Conservation (phyloP, 768 basidiomycete genomes). For the Agaricus subrufescens region DNA sequence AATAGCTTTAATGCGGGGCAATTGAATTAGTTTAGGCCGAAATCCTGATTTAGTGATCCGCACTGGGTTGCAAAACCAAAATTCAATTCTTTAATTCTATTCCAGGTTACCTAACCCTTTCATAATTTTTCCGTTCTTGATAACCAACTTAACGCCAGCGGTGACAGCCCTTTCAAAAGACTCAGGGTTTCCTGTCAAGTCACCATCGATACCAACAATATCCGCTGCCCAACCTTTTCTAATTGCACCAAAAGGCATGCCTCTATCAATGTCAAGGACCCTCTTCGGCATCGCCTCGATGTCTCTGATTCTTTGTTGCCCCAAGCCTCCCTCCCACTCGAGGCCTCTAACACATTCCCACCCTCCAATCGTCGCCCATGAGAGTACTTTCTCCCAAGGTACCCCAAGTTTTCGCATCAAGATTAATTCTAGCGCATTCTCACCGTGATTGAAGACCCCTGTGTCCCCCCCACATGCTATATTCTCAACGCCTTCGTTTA, state of each 20-base stretch:
- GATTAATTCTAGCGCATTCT: constrained; percentile 56
- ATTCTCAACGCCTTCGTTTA: constrained; percentile 31
- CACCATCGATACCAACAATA: constrained; percentile 33
- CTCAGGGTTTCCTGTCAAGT: constrained; percentile 27
- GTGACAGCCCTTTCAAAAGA: constrained; percentile 43
- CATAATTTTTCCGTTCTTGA: constrained; percentile 47
- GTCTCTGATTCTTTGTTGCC: not conserved
- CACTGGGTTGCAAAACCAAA: no score
- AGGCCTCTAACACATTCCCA: constrained; percentile 50
- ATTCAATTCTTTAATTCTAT: no score
- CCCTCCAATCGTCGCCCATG: constrained; percentile 56
- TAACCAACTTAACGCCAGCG: constrained; percentile 44
- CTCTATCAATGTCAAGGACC: constrained; percentile 37
- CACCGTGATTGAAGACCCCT: constrained; percentile 57
- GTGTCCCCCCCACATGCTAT: constrained; percentile 66
- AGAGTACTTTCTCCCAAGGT: constrained; percentile 44
- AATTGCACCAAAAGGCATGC: constrained; percentile 51
- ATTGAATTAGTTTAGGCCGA: no score
- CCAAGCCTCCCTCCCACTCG: constrained; percentile 35
- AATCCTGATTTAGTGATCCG: no score
- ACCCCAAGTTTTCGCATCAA: constrained; percentile 57
- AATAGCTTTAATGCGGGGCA: no score
- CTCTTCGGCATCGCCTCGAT: not conserved
- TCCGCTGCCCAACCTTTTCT: constrained; percentile 53
- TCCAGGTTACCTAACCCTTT: constrained; percentile 12